Evolutionary conservation across 768 basidiomycete genomes (phyloP), one percentile per base, ranked within the genome.

Genomic region (Tephrocybe sp.): DNA sequence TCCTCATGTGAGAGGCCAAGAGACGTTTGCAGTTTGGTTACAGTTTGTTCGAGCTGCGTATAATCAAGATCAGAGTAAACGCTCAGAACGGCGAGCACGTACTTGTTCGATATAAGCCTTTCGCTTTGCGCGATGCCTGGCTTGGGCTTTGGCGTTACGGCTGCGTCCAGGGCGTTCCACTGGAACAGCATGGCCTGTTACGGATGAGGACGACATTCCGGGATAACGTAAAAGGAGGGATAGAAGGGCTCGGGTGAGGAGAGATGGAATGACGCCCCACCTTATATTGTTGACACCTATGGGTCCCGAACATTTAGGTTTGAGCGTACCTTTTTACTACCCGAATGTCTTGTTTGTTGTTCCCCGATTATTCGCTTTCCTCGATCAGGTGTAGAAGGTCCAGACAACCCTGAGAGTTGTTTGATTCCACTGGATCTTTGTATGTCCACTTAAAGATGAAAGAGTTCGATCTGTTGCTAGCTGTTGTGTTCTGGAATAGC

Each of bases 41-140:
- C 89, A 0, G 88, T 92, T 65, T 87, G 83, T 60, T 93, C 90
- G 53, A 93, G 77, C 91, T 92, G 62, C 9, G 50, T 16, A 32
- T 39, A 13, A 50, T 46, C 14, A 16, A 42, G 10, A 30, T 45
- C 49, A 5, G 48, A 31, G 41, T n/a, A 19, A 5, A 22, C n/a
- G 9, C 6, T 14, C 11, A 20, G 34, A 23, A 7, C 17, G 48
- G 35, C 12, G 48, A 33, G 22, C 32, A 61, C 72, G 19, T 47
- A 89, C 90, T 79, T 91, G 88, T 59, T 92, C 89, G 63, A 93
- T 92, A 74, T 93, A 93, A 10, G 91, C 91, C 73, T 93, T 93
- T 70, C 91, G 80, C 69, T 93, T 93, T 66, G 90, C 91, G 54
- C 91, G 83, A 75, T 93, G 91, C 60, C 91, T 76, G 32, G 91